Evolutionary conservation across 2,329 filamentous ascomycete species (phyloP).

Genomic region (Monilinia aucupariae): DNA sequence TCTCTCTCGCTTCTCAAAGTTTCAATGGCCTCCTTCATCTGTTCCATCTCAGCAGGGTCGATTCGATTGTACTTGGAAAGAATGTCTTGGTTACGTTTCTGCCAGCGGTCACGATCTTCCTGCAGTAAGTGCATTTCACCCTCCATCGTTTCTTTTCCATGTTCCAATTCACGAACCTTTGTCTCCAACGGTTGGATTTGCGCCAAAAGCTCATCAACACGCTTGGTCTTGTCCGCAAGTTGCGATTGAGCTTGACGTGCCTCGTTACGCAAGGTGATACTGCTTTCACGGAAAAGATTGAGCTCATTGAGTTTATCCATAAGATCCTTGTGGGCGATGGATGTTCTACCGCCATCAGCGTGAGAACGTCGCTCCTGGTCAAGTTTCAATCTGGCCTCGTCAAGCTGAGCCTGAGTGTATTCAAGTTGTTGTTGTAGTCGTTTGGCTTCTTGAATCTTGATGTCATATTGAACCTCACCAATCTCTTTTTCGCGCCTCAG

Average conservation of each 20-base stretch:
- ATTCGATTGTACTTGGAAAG: constrained; percentile 93
- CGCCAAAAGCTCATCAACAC: constrained; percentile 66
- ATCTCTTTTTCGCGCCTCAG: constrained; percentile 96
- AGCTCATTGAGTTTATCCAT: constrained; percentile 94
- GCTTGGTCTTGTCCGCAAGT: constrained; percentile 67
- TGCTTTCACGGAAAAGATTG: constrained; percentile 93
- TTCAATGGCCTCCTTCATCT: constrained; percentile 72
- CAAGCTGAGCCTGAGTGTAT: constrained; percentile 79
- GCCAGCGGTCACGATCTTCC: constrained; percentile 89
- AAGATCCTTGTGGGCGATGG: constrained; percentile 78
- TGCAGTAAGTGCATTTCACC: constrained; percentile 85
- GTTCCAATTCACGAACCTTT: constrained; percentile 76
- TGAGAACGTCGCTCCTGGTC: constrained; percentile 80
- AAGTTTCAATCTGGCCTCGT: constrained; percentile 81
- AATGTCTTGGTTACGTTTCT: constrained; percentile 92
- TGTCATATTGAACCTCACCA: constrained; percentile 88
- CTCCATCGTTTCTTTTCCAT: constrained; percentile 58
- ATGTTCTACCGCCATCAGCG: constrained; percentile 65
- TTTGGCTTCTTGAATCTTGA: constrained; percentile 82
- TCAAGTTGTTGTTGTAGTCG: constrained; percentile 85
- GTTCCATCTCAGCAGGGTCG: constrained; percentile 87
- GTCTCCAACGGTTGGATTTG: constrained; percentile 78
- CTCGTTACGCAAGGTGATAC: constrained; percentile 82
- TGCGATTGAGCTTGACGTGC: constrained; percentile 72
- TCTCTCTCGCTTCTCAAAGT: constrained; percentile 61